Evolutionary conservation across 257 asterid species (phyloP), one percentile per base, ranked within the genome.

Genomic region (Fraxinus quadrangulata): DNA sequence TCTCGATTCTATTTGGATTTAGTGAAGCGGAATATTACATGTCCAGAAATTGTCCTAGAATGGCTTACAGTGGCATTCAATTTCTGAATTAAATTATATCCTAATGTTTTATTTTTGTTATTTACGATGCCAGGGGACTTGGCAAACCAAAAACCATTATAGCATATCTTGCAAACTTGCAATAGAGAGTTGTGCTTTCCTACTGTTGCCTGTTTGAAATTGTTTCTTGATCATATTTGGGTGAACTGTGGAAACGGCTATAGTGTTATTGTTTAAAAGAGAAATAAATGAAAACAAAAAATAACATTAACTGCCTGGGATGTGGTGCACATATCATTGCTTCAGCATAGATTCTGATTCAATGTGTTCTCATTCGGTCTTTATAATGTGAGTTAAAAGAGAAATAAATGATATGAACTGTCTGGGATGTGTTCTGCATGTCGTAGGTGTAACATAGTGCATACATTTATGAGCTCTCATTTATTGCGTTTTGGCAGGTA

Each of bases 401-500:
- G 69, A 40, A 72, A 33, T 9, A 11, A 28, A 8, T 39, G 16
- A 3, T 19, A 42, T 67, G 45, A 26, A 86, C 83, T 23, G 84
- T 81, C 77, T 81, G 85, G 34, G 34, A 26, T 26, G 33, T 9
- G 33, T 63, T 63, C 37, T 56, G 75, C 47, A 13, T 5, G 23
- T 16, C 13, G 51, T 3, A 21, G 82, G 54, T 69, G 70, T 76
- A 71, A 17, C 73, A 9, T 47, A 37, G 36, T 23, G 3, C 16
- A 23, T 45, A 14, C 56, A 76, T 65, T 23, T 59, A 77, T 6
- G 14, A 61, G 31, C 69, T 67, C 13, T 80, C 39, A 63, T 23
- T 63, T 26, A 19, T 63, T 71, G 33, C 47, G 33, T 77, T 28
- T 45, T 77, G 73, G 47, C 88, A 88, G 88, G 85, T 85, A 85